phyloP scores from a whole-genome alignment of 148 eudicot genomes.

The Silene uniflora region DNA sequence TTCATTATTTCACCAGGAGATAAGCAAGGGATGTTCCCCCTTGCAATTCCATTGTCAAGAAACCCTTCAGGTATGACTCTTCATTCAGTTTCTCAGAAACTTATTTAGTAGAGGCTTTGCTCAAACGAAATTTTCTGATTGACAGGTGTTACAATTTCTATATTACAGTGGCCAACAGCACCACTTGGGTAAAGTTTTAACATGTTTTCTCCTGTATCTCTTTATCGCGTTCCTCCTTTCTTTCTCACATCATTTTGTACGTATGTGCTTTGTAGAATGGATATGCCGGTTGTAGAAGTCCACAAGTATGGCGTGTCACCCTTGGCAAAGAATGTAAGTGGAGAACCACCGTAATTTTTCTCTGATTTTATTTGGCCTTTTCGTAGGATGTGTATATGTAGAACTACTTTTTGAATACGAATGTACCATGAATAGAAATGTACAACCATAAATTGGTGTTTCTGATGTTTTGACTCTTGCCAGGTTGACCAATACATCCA shows the following conservation, averaged over 20 bases:
- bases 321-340: conserved; percentile 73
- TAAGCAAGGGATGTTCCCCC: conserved; percentile 77
- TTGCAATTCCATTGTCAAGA: conserved; percentile 76
- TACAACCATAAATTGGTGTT: background rate
- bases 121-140: conserved; percentile 17
- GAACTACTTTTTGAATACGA: background rate
- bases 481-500: conserved; percentile 96
- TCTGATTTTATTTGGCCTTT: background rate
- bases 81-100: background rate
- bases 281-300: conserved; percentile 93
- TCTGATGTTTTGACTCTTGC: conserved; percentile 3
- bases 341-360: conserved; percentile 14
- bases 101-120: background rate
- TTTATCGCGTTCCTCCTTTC: conserved; percentile 9
- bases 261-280: conserved; percentile 54
- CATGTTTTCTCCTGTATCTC: conserved; percentile 7
- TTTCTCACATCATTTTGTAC: conserved; percentile 4
- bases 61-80: conserved; percentile 48
- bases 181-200: conserved; percentile 63
- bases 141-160: conserved; percentile 64
- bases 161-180: conserved; percentile 98
- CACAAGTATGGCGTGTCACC: conserved; percentile 84
- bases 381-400: background rate
- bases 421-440: background rate
- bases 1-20: conserved; percentile 72